A percentile compares a stretch with the other conserved stretches of the same genome.
Evolutionary conservation across 306 rosid genomes (phyloP).

Genomic region (Arachis stenosperma): DNA sequence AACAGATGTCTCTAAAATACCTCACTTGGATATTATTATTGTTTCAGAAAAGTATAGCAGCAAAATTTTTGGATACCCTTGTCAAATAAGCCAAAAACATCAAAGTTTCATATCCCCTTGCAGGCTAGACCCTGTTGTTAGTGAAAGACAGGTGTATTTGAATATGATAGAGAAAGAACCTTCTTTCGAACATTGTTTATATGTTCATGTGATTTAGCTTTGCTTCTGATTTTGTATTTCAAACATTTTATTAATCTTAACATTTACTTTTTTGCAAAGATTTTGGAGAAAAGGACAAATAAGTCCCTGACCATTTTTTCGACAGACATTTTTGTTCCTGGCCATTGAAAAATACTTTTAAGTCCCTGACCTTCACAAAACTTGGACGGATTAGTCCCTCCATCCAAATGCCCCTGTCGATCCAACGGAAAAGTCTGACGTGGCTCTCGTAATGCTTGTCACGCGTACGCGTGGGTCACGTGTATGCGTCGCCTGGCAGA

Average conservation of each 20-base stretch:
- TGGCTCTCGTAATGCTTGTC: too few relatives aligned
- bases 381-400: too few relatives aligned
- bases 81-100: constrained; percentile 82
- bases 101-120: constrained; percentile 95
- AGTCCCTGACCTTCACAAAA: too few relatives aligned
- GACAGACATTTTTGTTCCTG: too few relatives aligned
- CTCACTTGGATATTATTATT: constrained; percentile 27
- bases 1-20: too few relatives aligned
- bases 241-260: constrained; percentile 15
- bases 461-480: too few relatives aligned
- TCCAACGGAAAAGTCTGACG: too few relatives aligned
- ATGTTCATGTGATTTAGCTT: constrained; percentile 30
- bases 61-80: constrained; percentile 72
- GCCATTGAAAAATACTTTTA: too few relatives aligned
- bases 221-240: constrained; percentile 1
- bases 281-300: too few relatives aligned
- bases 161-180: constrained; percentile 3
- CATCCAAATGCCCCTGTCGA: too few relatives aligned
- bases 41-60: constrained; percentile 85
- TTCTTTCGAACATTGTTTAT: constrained; percentile 8
- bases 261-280: background rate
- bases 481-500: too few relatives aligned
- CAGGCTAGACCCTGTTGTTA: constrained; percentile 96
- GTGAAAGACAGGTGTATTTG: constrained; percentile 71
- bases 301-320: too few relatives aligned